A percentile compares a stretch with the other conserved stretches of the same genome.
These are phyloP conservation scores for Claviceps humidiphila DNA, from an alignment of 2,329 filamentous ascomycete genomes.

Conservation along the genomic window DNA sequence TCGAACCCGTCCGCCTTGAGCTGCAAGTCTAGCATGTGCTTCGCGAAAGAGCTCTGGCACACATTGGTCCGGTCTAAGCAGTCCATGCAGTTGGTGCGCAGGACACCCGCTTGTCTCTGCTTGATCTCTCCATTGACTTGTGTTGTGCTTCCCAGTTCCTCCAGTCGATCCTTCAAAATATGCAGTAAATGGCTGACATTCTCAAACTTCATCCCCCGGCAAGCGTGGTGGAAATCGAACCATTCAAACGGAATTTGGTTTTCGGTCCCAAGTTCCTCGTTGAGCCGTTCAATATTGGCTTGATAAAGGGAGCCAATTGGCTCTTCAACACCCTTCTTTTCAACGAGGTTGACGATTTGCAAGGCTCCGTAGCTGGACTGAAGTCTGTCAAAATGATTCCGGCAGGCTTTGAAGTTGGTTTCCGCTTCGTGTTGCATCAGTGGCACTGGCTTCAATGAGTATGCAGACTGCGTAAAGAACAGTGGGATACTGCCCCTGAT, in stretches of 20 bases:
- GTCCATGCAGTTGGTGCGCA: conserved; percentile 98
- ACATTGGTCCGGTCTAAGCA: conserved; percentile 94
- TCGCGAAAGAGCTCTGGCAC: conserved; percentile 81
- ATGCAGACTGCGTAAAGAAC: conserved; percentile 91
- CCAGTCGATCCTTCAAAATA: conserved; percentile 52
- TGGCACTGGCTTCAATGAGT: conserved; percentile 80
- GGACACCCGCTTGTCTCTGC: conserved; percentile 53
- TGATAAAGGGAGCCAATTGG: conserved; percentile 70
- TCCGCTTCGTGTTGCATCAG: conserved; percentile 68
- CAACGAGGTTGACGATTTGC: conserved; percentile 73
- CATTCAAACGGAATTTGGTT: conserved; percentile 56
- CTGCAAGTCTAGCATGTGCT: conserved; percentile 68
- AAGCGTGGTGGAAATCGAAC: conserved; percentile 93
- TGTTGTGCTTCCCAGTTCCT: conserved; percentile 59
- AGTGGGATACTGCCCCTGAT: conserved; percentile 82
- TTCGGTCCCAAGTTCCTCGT: conserved; percentile 41
- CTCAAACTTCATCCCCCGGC: conserved; percentile 94
- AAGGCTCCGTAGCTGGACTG: conserved; percentile 58
- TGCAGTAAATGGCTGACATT: conserved; percentile 75
- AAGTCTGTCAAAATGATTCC: conserved; percentile 63
- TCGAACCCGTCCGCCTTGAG: conserved; percentile 63
- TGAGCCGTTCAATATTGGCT: conserved; percentile 50
- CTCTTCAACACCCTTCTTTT: conserved; percentile 73
- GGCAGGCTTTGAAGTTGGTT: conserved; percentile 66
- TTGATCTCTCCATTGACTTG: conserved; percentile 30